Base-by-base conservation (phyloP, 345 rosid genomes). In the Cochlearia excelsa region DNA sequence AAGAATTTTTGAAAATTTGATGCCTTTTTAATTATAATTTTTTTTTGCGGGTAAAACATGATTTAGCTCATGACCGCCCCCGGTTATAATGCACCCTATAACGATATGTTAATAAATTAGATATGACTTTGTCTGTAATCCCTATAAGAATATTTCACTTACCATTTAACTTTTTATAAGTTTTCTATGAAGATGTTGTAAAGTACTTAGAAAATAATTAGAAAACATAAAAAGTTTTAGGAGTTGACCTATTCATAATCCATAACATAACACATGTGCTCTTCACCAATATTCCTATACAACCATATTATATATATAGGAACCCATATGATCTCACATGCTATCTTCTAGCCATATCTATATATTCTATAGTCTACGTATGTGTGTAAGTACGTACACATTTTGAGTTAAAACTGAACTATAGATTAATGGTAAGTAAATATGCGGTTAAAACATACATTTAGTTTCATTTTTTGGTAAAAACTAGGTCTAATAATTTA, bases 251-350 rank as follows among this genome's bases (percentile, higher is more conserved):
- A 50, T 54, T 16, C 56, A 54, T 61, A 30, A 35, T 56, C 69
- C 59, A 70, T 63, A 30, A 57, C 23, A 16, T 16, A 16, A 16
- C 23, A 63, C 65, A 78, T 77, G 85, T 80, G 83, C 65, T 31
- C 51, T 62, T 59, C 57, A 54, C 56, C 54, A 31, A 72, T 51
- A 45, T 61, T 65, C 73, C 41, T 61, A 68, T 50, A 39, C 55
- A 71, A 71, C 76, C 57, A 64, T 67, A 67, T 57, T 51, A 39
- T 37, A 43, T n/a, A 58, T 54, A 52, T 39, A 9, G 46, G 31
- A 49, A 46, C 3, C 50, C 48, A 16, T 55, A 60, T 53, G 50
- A 47, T 47, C 51, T 54, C 73, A 62, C 73, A 48, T 61, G 67
- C 51, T 46, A 33, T 31, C 42, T 37, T 51, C 42, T 37, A 60